phyloP scores from a whole-genome alignment of 2,329 filamentous ascomycete species.

The Alternaria tenuissima region DNA sequence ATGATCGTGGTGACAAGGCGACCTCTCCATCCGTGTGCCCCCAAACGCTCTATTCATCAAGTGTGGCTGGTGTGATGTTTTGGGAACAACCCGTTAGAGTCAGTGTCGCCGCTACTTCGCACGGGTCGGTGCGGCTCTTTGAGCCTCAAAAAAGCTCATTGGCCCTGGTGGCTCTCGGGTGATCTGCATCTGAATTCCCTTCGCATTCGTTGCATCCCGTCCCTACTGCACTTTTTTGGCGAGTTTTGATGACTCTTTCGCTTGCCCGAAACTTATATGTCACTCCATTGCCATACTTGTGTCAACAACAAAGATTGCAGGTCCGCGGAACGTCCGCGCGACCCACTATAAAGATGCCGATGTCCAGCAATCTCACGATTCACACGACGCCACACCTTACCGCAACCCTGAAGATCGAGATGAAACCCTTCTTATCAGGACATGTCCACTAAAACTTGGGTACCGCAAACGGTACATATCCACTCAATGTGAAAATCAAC shows the following conservation, averaged over 20 bases:
- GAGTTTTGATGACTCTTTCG: neutral
- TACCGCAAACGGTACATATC: neutral
- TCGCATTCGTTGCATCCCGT: neutral
- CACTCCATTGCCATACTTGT: neutral
- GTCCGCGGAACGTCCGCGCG: neutral
- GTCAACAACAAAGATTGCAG: neutral
- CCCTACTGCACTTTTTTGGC: neutral
- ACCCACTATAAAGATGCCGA: conserved; percentile 10
- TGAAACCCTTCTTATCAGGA: conserved; percentile 7
- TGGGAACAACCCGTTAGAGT: neutral
- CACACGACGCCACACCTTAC: conserved; percentile 10
- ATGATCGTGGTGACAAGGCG: neutral
- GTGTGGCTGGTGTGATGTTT: conserved; percentile 2
- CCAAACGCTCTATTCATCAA: neutral
- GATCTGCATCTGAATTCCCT: neutral
- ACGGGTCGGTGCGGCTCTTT: neutral
- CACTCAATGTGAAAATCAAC: conserved; percentile 6
- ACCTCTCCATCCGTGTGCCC: neutral
- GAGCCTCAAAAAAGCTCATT: neutral
- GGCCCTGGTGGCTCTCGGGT: neutral
- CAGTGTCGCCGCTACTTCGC: neutral
- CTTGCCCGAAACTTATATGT: neutral
- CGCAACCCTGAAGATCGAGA: conserved; percentile 12
- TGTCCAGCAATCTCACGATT: conserved; percentile 11
- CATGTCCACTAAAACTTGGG: neutral